A percentile compares a stretch with the other conserved stretches of the same genome.
phyloP scores from a whole-genome alignment of 164 flowering plant species.

The Berberis thunbergii region DNA sequence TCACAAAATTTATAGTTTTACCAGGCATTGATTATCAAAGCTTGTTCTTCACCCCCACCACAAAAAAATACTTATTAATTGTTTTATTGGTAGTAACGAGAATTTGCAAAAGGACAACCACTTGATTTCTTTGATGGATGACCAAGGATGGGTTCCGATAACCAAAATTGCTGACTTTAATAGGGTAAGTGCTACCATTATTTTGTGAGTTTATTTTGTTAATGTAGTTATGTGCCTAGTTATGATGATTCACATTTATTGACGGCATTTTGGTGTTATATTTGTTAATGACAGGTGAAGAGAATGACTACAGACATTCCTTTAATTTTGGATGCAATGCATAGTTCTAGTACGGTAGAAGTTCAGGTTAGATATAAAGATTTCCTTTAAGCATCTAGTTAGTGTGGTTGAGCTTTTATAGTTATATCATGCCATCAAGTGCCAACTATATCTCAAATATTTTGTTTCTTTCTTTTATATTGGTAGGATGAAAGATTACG shows the following conservation, averaged over 20 bases:
- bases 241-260: no score
- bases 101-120: constrained; percentile 66
- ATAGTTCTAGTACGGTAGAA: constrained; percentile 51
- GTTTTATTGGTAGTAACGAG: constrained; percentile 55
- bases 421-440: not conserved
- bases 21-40: not conserved
- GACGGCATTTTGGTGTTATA: not conserved
- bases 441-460: not conserved
- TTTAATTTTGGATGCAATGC: constrained; percentile 72
- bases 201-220: not conserved
- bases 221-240: not conserved
- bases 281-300: constrained; percentile 47
- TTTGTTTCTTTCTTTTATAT: not conserved
- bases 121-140: constrained; percentile 72
- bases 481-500: constrained; percentile 65
- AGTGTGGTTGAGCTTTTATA: not conserved
- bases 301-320: constrained; percentile 60
- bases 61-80: not conserved
- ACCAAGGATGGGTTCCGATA: constrained; percentile 84
- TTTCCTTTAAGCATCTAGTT: not conserved
- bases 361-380: constrained; percentile 50
- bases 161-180: constrained; percentile 68
- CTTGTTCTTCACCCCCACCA: not conserved
- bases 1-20: no score
- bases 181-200: constrained; percentile 39